Evolutionary conservation across 139 green algal genomes (phyloP), one percentile per base, ranked within the genome.

Genomic region (Closterium sp.): DNA sequence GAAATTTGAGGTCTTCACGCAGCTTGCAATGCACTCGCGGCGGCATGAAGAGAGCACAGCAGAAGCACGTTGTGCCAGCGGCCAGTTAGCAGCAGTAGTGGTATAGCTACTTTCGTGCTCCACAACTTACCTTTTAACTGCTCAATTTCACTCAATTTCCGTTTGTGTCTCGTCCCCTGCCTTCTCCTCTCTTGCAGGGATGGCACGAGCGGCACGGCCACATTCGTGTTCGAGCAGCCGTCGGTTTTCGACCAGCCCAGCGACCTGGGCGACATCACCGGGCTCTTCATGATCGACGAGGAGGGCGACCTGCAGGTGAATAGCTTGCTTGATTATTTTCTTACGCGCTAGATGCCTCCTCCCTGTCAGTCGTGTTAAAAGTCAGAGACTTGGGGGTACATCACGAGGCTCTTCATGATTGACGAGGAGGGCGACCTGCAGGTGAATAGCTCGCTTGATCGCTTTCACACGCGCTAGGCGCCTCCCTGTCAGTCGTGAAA

Each of bases 241-340:
- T 95, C 95, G 55, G 95, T 99, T 5, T 99, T 99, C 92, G 97
- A 99, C 93, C 96, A 95, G 10, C 94, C 93, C 33, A 91, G 85
- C 32, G 97, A 98, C 86, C 35, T 96, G 64, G 97, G 97, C 2
- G 97, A 99, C 32, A 99, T 99, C 92, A 99, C 97, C 16, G 97
- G 98, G 6, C 94, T 99, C 85, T 99, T 98, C 95, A 96, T 99
- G 95, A 93, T 97, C 34, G 98, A 99, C 90, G 97, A 99, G 35
- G 98, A 99, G 94, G 91, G 91, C 31, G 33, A 30, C 16, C 19
- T 93, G 25, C 33, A 90, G 89, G 89, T 91, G 10, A 31, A 89
- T 35, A 38, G 0, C 30, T 90, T 33, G 0, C 9, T 69, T 69
- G 21, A 55, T 16, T 69, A 12, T 69, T 2, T 4, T 69, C 43